Percentiles rank a stretch among this genome's conserved stretches.
Conservation (phyloP, 2,329 filamentous ascomycete species). For the Penicillium janthinellum region DNA sequence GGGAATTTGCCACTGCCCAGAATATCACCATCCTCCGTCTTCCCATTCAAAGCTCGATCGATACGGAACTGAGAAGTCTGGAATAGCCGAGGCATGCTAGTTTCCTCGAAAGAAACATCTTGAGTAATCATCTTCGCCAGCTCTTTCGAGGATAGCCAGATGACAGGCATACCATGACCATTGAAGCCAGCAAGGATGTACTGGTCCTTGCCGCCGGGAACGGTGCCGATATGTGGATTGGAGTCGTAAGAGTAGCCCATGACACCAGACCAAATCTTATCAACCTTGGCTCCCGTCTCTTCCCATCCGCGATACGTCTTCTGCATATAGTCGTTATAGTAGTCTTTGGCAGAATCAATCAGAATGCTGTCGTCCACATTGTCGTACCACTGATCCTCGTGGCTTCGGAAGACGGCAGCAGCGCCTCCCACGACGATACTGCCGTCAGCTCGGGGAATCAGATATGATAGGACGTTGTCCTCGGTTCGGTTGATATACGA, state of each 20-base stretch:
- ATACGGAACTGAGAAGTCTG: slow-evolving; percentile 34
- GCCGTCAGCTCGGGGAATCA: slow-evolving; percentile 60
- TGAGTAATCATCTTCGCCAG: slow-evolving; percentile 58
- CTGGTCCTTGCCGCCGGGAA: slow-evolving; percentile 50
- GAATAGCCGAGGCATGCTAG: slow-evolving; percentile 37
- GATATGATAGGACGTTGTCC: slow-evolving; percentile 54
- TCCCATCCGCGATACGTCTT: slow-evolving; percentile 42
- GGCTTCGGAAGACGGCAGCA: slow-evolving; percentile 46
- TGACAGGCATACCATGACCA: slow-evolving; percentile 69
- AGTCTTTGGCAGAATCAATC: slow-evolving; percentile 49
- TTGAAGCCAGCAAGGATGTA: slow-evolving; percentile 66
- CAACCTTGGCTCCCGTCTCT: slow-evolving; percentile 34
- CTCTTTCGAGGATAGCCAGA: slow-evolving; percentile 62
- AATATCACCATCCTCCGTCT: slow-evolving; percentile 32
- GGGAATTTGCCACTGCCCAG: slow-evolving; percentile 23
- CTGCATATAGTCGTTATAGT: slow-evolving; percentile 45
- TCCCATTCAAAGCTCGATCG: slow-evolving; percentile 26
- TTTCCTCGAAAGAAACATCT: slow-evolving; percentile 31
- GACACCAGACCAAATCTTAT: slow-evolving; percentile 47
- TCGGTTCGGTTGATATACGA: slow-evolving; percentile 60
- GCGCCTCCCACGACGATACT: slow-evolving; percentile 66
- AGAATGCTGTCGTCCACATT: slow-evolving; percentile 52
- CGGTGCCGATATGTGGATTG: slow-evolving; percentile 56
- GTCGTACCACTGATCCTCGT: slow-evolving; percentile 48
- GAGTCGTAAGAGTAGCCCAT: slow-evolving; percentile 58